phyloP scores from a whole-genome alignment of 73 alveolate species.

The Paramecium octaurelia region DNA sequence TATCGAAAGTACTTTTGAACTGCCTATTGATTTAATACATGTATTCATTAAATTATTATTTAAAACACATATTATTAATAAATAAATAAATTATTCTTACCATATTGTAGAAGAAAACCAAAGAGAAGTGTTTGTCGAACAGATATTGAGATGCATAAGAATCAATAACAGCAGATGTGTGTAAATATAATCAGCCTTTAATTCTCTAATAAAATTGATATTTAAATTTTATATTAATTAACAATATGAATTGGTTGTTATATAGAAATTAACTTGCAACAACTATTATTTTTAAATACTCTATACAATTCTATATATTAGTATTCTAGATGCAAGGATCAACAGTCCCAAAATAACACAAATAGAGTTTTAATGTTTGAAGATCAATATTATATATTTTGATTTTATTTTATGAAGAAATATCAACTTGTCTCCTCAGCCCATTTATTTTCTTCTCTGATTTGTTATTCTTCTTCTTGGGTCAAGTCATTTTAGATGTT shows the following conservation, averaged over 20 bases:
- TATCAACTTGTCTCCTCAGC: constrained; percentile 76
- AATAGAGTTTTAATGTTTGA: background rate
- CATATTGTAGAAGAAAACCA: background rate
- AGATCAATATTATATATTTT: background rate
- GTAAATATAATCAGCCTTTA: background rate
- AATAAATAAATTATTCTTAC: background rate
- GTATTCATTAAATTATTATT: background rate
- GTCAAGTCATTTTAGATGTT: constrained; percentile 88
- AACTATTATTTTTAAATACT: no score
- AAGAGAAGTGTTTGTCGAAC: background rate
- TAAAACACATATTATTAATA: background rate
- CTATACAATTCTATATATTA: no score
- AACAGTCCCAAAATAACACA: background rate
- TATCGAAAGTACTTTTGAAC: background rate
- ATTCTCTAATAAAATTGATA: background rate
- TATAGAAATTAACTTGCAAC: background rate
- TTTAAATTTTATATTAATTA: no score
- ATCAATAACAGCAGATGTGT: no score
- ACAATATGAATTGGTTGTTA: background rate
- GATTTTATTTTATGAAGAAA: background rate
- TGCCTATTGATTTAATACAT: background rate
- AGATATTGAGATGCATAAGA: background rate
- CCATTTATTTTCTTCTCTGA: constrained; percentile 89
- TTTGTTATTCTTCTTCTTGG: constrained; percentile 92
- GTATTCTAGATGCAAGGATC: background rate